These are phyloP conservation scores for Colletotrichum tofieldiae DNA, from an alignment of 2,329 filamentous ascomycete species.

Conservation along the genomic window DNA sequence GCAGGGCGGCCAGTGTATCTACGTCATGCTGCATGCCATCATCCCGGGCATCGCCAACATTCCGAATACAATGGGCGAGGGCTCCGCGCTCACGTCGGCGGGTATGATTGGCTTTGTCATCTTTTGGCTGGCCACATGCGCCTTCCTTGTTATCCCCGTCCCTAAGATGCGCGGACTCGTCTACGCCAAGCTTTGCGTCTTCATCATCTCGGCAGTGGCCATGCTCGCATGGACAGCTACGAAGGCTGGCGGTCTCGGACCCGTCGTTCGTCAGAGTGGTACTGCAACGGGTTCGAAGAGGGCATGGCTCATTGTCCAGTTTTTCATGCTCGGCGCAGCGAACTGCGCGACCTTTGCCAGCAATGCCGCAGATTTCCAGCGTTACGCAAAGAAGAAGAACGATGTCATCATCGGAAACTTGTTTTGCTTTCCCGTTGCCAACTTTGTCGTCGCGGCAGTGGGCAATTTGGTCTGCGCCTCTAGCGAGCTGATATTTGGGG, in stretches of 20 bases:
- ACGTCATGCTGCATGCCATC: slow-evolving; percentile 57
- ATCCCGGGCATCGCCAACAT: slow-evolving; percentile 58
- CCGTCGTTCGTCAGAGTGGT: slow-evolving; percentile 75
- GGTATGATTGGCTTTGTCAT: slow-evolving; percentile 60
- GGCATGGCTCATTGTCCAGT: slow-evolving; percentile 55
- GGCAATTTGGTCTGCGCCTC: slow-evolving; percentile 57
- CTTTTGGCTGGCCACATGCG: slow-evolving; percentile 59
- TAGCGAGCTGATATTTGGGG: slow-evolving; percentile 45
- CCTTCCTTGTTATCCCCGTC: slow-evolving; percentile 55
- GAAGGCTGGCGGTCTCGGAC: slow-evolving; percentile 79
- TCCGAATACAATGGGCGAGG: slow-evolving; percentile 56
- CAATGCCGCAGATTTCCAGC: slow-evolving; percentile 60
- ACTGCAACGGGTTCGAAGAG: slow-evolving; percentile 62
- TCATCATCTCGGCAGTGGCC: slow-evolving; percentile 54
- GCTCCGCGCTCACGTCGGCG: slow-evolving; percentile 57
- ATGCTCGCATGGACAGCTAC: slow-evolving; percentile 74
- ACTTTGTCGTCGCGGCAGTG: slow-evolving; percentile 55
- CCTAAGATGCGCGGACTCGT: slow-evolving; percentile 44
- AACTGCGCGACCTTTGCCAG: slow-evolving; percentile 56
- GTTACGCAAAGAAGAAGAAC: slow-evolving; percentile 57
- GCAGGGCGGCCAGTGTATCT: slow-evolving; percentile 53
- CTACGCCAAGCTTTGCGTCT: slow-evolving; percentile 53
- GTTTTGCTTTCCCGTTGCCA: slow-evolving; percentile 58
- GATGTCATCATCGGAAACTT: slow-evolving; percentile 59
- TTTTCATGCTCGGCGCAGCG: slow-evolving; percentile 55